Evolutionary conservation across 1,284 basidiomycete species (phyloP), one percentile per base, ranked within the genome.

Genomic region (Sanghuangporus baumii): DNA sequence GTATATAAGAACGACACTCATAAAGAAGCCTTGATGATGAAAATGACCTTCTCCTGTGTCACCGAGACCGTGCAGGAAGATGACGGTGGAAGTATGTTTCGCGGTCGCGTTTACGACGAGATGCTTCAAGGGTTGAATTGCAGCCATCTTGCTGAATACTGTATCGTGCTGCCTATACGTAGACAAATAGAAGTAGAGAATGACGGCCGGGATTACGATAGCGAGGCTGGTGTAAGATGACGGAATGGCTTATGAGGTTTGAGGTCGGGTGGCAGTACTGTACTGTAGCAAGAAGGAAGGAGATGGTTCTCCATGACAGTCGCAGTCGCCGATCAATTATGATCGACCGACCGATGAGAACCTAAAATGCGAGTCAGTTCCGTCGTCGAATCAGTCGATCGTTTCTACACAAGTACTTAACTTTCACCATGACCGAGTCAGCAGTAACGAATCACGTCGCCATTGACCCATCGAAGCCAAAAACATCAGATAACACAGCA

Each of bases 61-160:
- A 6, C 59, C 59, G 14, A 62, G 50, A n/a, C 93, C 91, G 80
- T 96, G 94, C 41, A 93, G 76, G 73, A 96, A 93, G 70, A 96
- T 91, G 67, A 96, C 85, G 1, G 92, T 94, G 3, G 93, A 92
- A 2, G 90, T 88, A 74, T 96, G 94, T 66, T 82, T 85, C 43
- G 76, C 70, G 50, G 76, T 70, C 26, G 90, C 78, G 23, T 80
- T 76, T 40, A 91, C 76, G 20, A 79, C 75, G 64, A 89, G 71
- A 69, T 72, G 77, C 69, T 81, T 79, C 46, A 86, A 74, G 20
- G 79, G 71, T 50, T 71, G 68, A 18, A 75, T 66, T 23, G 74
- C 69, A 52, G 74, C 63, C 74, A 77, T 76, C 34, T 37, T n/a
- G 26, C n/a, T 7, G 43, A 7, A 7, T 46, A n/a, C 12, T 37